Base-by-base conservation (phyloP, 2,329 filamentous ascomycete genomes). In the Stemphylium beticola region DNA sequence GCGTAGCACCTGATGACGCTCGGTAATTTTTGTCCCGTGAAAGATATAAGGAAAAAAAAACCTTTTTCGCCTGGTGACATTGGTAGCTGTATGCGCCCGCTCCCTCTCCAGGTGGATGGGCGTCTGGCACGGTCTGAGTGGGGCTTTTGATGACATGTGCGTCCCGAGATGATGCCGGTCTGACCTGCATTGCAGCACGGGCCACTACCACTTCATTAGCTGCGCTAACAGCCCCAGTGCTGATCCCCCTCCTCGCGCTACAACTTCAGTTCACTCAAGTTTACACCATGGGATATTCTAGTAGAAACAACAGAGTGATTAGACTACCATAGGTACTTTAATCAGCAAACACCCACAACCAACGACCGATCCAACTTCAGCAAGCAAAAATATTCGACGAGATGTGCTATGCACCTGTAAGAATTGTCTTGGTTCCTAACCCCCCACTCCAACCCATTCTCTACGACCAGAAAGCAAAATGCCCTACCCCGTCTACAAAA, bases 401-500 rank as follows among this genome's bases (percentile, higher is more conserved):
- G 14, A 29, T 31, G 39, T 42, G 18, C 24, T 32, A 18, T 22
- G 15, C 36, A 24, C 18, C 18, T 17, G 31, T 40, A 26, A 33
- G 9, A 26, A 18, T 20, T 33, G 15, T 22, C 11, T 11, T 15
- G 24, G 17, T 1, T 17, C 24, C 29, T 40, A 9, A n/a, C 10
- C 40, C 53, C 46, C 52, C 20, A 17, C 43, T 31, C 31, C 34
- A 22, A 53, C 22, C 3, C 50, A 41, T 37, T 33, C 54, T 32
- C 29, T 26, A 37, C 49, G 33, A 39, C 40, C 22, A 18, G n/a
- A 41, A 40, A 32, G 22, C 31, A 20, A 18, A 22, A n/a, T 41
- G 8, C 22, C 17, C 29, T 10, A 18, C 9, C 14, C 39, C 8
- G 58, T 65, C 57, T 74, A 76, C 67, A 76, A 68, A 49, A 69